Evolutionary conservation across 1,284 basidiomycete genomes (phyloP), one percentile per base, ranked within the genome.

Genomic region (Papiliotrema fonsecae): DNA sequence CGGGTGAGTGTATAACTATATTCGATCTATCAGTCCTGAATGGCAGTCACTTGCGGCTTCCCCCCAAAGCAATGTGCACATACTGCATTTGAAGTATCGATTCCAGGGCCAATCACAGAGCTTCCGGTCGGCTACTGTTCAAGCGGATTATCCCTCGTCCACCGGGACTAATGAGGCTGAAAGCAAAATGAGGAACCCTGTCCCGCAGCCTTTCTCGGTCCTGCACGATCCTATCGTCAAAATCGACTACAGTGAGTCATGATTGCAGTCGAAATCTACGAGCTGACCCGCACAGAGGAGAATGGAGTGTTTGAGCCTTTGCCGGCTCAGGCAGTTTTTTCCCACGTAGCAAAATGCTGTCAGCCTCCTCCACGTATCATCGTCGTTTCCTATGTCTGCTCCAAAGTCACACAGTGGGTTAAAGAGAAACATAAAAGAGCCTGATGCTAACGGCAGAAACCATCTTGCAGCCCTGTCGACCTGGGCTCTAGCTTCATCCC

Each of bases 31-130:
- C 1, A 7, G 10, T 25, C n/a, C 13, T 19, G n/a, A 26, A 4
- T 35, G n/a, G 14, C 42, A 65, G 59, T 31, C 28, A 19, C 44
- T 62, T 9, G 49, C 53, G 9, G 35, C 47, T 26, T 52, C 58
- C 21, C 45, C 55, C 1, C 27, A 52, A 5, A 36, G 51, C 6
- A 65, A 67, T 39, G 63, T 68, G 2, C 58, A 64, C 40, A 51
- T 69, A 28, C 45, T 69, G 6, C 69, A 71, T 39, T 45, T 71
- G 22, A 71, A 71, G 51, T 71, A 71, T 44, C 52, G 69, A 16
- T 71, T 69, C 34, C 57, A 60, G 41, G 49, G 50, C 16, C 37
- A 47, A 10, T 32, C 48, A 5, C 47, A 48, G 25, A 30, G 13
- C 21, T 36, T n/a, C 32, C 28, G 44, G 45, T 42, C 50, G 35